These are phyloP conservation scores for Aquilaria malaccensis DNA, from an alignment of 345 rosid species.

Conservation along the genomic window DNA sequence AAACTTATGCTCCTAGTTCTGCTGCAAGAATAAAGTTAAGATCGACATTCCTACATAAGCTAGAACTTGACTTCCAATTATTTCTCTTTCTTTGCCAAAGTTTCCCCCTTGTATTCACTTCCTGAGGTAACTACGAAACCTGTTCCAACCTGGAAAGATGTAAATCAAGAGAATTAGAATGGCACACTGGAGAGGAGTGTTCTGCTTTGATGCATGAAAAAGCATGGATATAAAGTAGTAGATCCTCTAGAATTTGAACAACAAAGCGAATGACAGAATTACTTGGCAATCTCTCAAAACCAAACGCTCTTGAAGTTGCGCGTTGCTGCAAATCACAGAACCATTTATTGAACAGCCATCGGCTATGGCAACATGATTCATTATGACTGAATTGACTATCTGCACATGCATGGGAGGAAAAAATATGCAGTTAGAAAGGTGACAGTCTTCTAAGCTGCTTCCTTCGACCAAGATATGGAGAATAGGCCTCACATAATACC, in stretches of 20 bases:
- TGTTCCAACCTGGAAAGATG: slow-evolving; percentile 60
- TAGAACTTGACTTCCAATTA: slow-evolving; percentile 12
- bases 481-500: too few species aligned
- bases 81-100: slow-evolving; percentile 66
- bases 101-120: slow-evolving; percentile 76
- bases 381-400: slow-evolving; percentile 85
- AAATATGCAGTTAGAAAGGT: background rate
- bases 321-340: slow-evolving; percentile 87
- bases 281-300: slow-evolving; percentile 87
- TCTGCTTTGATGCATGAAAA: background rate
- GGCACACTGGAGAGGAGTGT: background rate
- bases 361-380: slow-evolving; percentile 83
- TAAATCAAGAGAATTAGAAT: background rate
- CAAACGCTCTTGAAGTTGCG: slow-evolving; percentile 86
- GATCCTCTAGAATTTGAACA: background rate
- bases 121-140: slow-evolving; percentile 67
- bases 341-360: slow-evolving; percentile 95
- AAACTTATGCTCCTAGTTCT: too few species aligned
- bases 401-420: slow-evolving; percentile 23
- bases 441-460: background rate
- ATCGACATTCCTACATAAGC: background rate
- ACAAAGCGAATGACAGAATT: slow-evolving; percentile 7
- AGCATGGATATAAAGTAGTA: background rate
- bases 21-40: background rate
- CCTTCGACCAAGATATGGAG: background rate